Percentiles rank a stretch among this genome's conserved stretches.
Conservation (phyloP, 768 basidiomycete species). For the Tylopilus felleus region DNA sequence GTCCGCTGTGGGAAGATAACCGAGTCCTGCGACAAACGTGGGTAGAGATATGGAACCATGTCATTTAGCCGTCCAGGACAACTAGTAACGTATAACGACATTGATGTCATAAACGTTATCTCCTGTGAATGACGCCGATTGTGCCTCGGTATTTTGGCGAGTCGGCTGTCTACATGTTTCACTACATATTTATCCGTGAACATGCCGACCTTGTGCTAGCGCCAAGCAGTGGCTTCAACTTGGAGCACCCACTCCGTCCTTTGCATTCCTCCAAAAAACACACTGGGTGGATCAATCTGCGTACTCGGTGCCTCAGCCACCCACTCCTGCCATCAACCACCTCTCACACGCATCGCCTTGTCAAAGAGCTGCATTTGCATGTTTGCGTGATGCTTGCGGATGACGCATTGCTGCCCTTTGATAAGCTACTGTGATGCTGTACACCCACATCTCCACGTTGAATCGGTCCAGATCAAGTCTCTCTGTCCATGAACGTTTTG, state of each 20-base stretch:
- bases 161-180: neutral
- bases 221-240: too few species aligned
- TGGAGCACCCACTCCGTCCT: neutral
- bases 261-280: neutral
- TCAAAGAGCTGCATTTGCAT: constrained; percentile 10
- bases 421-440: constrained; percentile 15
- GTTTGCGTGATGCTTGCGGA: constrained; percentile 10
- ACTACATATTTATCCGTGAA: neutral
- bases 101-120: neutral
- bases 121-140: too few species aligned
- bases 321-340: neutral
- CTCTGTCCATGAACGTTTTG: neutral
- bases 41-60: constrained; percentile 3
- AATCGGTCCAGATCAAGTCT: constrained; percentile 8
- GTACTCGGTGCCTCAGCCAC: neutral
- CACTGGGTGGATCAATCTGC: constrained; percentile 1
- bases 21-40: constrained; percentile 8
- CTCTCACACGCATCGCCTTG: neutral
- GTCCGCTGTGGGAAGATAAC: constrained; percentile 11
- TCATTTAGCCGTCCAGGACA: neutral
- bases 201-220: neutral
- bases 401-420: constrained; percentile 5
- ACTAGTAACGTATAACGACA: neutral
- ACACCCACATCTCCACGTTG: constrained; percentile 13
- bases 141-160: constrained; percentile 1